Base-by-base conservation (phyloP, 2,329 filamentous ascomycete genomes). In the Fusarium liriodendri region DNA sequence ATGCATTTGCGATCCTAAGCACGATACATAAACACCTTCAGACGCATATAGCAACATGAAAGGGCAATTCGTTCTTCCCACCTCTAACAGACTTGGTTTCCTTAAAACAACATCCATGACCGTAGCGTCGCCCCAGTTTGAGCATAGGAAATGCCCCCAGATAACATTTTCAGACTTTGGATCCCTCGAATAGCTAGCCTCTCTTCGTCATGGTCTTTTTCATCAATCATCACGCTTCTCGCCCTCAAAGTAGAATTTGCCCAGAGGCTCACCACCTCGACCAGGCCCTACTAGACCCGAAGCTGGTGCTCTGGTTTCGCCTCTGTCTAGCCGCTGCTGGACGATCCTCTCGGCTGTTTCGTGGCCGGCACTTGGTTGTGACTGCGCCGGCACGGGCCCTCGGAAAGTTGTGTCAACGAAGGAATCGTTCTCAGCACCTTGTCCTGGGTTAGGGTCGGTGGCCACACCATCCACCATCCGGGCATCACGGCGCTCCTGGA, bases 391-490 rank as follows among this genome's bases (percentile, higher is more conserved):
- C 2, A 90, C 84, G 2, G 90, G 89, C 0, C 89, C 88, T 25
- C 88, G 84, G 60, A 88, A 87, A 1, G 91, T 92, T 3, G 91
- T 93, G 80, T 94, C 92, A 27, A 93, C 86, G 71, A 92, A 90
- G 11, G 83, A 80, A 61, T 87, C 86, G 69, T 90, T 88, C 45
- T 87, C 85, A 13, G 83, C 79, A 32, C 84, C 84, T 66, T 90
- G 86, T 37, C 84, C 84, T 6, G 86, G 81, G 38, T 80, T 80
- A 5, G 89, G 87, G 76, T 92, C 92, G 4, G 84, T 81, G 1
- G 90, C 89, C 45, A 93, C 87, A 2, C 91, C 92, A 78, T 94
- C 91, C 65, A 93, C 84, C 87, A 92, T 91, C 61, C 89, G 87
- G 20, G 91, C 90, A 77, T 93, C 90, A 4, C 87, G 82, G 55